Base-by-base conservation (phyloP, 371 early-diverging fungal genomes). In the Amoeboaphelidium protococcarum region DNA sequence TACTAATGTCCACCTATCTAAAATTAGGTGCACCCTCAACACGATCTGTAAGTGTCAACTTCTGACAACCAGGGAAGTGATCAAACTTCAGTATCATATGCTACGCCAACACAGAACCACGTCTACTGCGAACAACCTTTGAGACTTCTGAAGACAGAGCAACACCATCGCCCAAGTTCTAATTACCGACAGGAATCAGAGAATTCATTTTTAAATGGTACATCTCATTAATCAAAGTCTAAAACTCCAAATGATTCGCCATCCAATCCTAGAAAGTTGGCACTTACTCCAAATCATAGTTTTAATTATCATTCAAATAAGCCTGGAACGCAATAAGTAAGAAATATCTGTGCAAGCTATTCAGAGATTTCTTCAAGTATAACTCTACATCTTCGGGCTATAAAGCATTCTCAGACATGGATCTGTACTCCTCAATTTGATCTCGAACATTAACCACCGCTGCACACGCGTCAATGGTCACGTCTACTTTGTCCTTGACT, bases 51-150 rank as follows among this genome's bases (percentile, higher is more conserved):
- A 78, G 54, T 22, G 67, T 67, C 55, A 72, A 58, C 44, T 73
- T 72, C 52, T 78, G 78, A 24, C 73, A 72, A 1, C 76, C 76
- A 12, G 75, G 78, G 58, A 76, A 78, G 22, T 72, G 65, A 47
- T 76, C 78, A 27, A 66, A 67, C 44, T 78, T 78, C 42, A 78
- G 49, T 44, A 78, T 78, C 0, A 73, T 75, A 37, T 69, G 65
- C 37, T 68, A 67, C 0, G 69, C 70, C 37, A 78, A 58, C 0
- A 78, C 76, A 27, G 67, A 68, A 21, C 78, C 78, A 42, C 60
- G 54, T 2, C 78, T 57, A 3, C 53, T 41, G 40, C 58, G 63
- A 2, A 78, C 73, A 0, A 75, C 76, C 0, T 63, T 52, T 53
- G 70, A 50, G 3, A 78, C 75, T 52, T 78, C 78, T 37, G 59